Evolutionary conservation across 2,329 filamentous ascomycete genomes (phyloP).

Genomic region (Phyllosticta citribraziliensis): DNA sequence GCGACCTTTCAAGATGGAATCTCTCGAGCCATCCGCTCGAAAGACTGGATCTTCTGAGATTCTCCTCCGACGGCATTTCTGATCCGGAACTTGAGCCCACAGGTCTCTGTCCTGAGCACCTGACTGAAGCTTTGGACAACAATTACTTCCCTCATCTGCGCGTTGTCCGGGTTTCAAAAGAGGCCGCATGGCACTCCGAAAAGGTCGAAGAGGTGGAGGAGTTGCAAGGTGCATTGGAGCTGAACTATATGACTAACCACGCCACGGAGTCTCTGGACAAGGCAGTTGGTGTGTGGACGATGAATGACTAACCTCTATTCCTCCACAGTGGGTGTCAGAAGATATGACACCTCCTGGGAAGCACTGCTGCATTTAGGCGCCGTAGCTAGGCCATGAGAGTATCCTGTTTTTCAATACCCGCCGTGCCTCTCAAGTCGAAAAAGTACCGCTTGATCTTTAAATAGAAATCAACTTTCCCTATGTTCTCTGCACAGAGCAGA

Average conservation of each 20-base stretch:
- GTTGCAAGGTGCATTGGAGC: not conserved
- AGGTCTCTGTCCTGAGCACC: constrained; percentile 20
- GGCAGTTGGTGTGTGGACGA: constrained; percentile 6
- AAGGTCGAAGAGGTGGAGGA: not conserved
- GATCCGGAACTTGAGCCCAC: constrained; percentile 3
- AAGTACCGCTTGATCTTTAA: no score
- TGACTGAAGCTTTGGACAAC: constrained; percentile 32
- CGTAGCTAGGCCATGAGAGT: no score
- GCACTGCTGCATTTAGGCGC: no score
- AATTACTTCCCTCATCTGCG: constrained; percentile 1
- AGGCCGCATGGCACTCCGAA: constrained; percentile 3
- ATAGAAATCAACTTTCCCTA: no score
- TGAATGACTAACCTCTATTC: constrained; percentile 1
- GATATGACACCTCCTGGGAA: no score
- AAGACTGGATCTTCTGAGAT: constrained; percentile 24
- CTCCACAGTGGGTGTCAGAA: not conserved
- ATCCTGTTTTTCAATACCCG: no score
- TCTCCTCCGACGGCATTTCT: not conserved
- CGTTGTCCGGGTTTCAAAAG: constrained; percentile 1
- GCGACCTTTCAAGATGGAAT: not conserved
- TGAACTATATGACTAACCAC: not conserved
- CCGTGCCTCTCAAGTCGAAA: no score
- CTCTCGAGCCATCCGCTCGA: constrained; percentile 23
- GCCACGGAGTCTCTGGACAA: not conserved
- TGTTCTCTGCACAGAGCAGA: no score